Evolutionary conservation across 2,329 filamentous ascomycete genomes (phyloP).

Genomic region (Ophiostoma triangulosporum): DNA sequence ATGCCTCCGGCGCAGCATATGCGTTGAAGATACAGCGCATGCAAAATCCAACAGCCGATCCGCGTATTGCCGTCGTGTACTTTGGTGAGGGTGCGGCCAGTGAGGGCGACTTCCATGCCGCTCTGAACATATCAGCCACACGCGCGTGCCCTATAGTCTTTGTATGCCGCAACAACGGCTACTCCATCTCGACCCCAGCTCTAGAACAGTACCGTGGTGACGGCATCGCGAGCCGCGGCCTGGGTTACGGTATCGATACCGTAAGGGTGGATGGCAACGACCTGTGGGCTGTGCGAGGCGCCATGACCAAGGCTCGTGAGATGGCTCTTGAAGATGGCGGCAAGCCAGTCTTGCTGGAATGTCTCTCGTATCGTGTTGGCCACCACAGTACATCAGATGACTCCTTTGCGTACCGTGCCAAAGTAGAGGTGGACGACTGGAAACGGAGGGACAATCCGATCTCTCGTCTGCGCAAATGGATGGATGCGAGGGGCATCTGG

Average conservation of each 20-base stretch:
- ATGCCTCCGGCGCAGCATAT: conserved; percentile 66
- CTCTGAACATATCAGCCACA: conserved; percentile 69
- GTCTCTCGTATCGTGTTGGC: conserved; percentile 95
- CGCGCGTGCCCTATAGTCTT: conserved; percentile 63
- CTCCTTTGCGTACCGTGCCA: conserved; percentile 87
- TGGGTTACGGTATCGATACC: conserved; percentile 75
- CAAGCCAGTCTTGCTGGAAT: conserved; percentile 75
- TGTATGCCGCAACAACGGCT: conserved; percentile 74
- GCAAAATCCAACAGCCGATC: conserved; percentile 45
- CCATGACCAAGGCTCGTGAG: conserved; percentile 54
- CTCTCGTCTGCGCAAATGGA: conserved; percentile 43
- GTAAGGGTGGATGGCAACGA: conserved; percentile 74
- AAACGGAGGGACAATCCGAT: conserved; percentile 36
- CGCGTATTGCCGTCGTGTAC: conserved; percentile 58
- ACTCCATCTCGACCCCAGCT: conserved; percentile 66
- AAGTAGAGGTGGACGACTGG: conserved; percentile 85
- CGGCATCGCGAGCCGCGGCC: conserved; percentile 62
- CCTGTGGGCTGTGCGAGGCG: conserved; percentile 62
- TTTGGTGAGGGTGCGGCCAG: conserved; percentile 73
- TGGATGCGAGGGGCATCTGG: conserved; percentile 75
- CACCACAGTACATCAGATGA: conserved; percentile 94
- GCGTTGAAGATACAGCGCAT: conserved; percentile 61
- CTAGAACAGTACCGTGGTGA: conserved; percentile 73
- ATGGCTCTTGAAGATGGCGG: conserved; percentile 73
- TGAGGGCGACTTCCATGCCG: conserved; percentile 73